Conservation (phyloP, 2,329 filamentous ascomycete genomes). For the Sporothrix phasma region DNA sequence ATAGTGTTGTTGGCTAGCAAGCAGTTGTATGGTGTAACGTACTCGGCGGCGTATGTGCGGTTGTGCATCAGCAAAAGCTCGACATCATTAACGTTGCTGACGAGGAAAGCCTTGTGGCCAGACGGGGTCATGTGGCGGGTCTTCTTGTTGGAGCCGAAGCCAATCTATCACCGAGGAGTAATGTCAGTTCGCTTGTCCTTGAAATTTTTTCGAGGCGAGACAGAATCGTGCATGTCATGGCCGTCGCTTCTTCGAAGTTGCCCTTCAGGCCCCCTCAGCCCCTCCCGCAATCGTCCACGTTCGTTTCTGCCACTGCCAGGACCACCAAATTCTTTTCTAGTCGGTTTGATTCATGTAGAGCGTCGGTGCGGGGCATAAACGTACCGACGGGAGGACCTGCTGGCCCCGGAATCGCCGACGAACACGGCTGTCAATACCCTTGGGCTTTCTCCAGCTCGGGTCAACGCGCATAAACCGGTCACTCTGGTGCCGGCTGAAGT, state of each 20-base stretch:
- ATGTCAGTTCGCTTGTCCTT: neutral
- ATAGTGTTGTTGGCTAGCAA: no score
- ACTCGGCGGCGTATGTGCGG: slow-evolving; percentile 98
- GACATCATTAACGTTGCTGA: slow-evolving; percentile 91
- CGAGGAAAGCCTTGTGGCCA: slow-evolving; percentile 99
- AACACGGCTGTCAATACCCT: slow-evolving; percentile 98
- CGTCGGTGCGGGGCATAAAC: slow-evolving; percentile 30
- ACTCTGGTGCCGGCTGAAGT: slow-evolving; percentile 95
- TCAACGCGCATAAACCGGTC: slow-evolving; percentile 92
- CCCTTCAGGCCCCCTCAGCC: no score
- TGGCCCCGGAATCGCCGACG: slow-evolving; percentile 95
- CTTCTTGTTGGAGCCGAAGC: slow-evolving; percentile 99
- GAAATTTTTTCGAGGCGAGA: no score
- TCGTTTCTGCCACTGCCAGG: neutral
- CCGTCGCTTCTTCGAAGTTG: no score
- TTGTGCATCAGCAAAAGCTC: slow-evolving; percentile 99
- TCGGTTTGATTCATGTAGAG: neutral
- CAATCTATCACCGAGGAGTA: slow-evolving; percentile 56
- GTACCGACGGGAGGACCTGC: slow-evolving; percentile 95
- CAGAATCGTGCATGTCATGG: neutral
- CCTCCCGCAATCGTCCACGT: neutral
- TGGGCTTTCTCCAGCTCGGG: slow-evolving; percentile 92
- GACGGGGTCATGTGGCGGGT: slow-evolving; percentile 98
- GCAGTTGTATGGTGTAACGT: slow-evolving; percentile 42
- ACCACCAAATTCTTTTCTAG: no score